Evolutionary conservation across 805 yeast genomes (phyloP).

Genomic region (Candida fluviatilis): DNA sequence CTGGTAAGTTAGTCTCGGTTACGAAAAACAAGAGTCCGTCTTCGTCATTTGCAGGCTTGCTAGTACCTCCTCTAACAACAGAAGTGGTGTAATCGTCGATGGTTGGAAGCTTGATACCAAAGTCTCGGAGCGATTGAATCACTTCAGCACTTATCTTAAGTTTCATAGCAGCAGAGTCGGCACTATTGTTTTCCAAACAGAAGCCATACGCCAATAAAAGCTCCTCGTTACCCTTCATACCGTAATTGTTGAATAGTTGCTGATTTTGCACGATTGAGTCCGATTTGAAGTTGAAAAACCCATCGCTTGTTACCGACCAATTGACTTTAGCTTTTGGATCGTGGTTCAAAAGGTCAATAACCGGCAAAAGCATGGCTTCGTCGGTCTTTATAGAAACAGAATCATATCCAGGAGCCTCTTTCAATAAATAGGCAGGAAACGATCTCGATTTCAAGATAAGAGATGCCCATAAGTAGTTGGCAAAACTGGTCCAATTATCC

Average conservation of each 20-base stretch:
- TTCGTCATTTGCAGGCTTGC: constrained; percentile 11
- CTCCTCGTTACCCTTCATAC: constrained; percentile 84
- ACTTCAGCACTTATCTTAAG: constrained; percentile 46
- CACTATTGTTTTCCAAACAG: constrained; percentile 50
- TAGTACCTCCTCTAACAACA: constrained; percentile 13
- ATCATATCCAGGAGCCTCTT: constrained; percentile 22
- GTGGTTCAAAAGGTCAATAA: constrained; percentile 80
- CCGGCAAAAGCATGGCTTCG: constrained; percentile 70
- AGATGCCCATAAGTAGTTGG: constrained; percentile 72
- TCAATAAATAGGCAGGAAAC: constrained; percentile 68
- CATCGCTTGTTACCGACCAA: constrained; percentile 45
- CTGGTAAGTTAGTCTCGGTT: constrained; percentile 34
- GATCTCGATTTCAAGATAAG: constrained; percentile 72
- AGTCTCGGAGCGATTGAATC: constrained; percentile 24
- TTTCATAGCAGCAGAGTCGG: constrained; percentile 57
- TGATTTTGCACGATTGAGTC: constrained; percentile 29
- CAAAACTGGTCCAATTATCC: constrained; percentile 58
- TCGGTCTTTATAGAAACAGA: constrained; percentile 21
- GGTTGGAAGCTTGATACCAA: constrained; percentile 37
- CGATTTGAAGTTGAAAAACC: constrained; percentile 40
- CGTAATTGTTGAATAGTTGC: constrained; percentile 78
- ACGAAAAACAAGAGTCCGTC: constrained; percentile 40
- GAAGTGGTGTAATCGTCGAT: constrained; percentile 38
- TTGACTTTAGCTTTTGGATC: constrained; percentile 53
- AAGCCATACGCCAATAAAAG: constrained; percentile 81